Conservation (phyloP, 2,329 filamentous ascomycete genomes). For the Gnomoniopsis smithogilvyi region DNA sequence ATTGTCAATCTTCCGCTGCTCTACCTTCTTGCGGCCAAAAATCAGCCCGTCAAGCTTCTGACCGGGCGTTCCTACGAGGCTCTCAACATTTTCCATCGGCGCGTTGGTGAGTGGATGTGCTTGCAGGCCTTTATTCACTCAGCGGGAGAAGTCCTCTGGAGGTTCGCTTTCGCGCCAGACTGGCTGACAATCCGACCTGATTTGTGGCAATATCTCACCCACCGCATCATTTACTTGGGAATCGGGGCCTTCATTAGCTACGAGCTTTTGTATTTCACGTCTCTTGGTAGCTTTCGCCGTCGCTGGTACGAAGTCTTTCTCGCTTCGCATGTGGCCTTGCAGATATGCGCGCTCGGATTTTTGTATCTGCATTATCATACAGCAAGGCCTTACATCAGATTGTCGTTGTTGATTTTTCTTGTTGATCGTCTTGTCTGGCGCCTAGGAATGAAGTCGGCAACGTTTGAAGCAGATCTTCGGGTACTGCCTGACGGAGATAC, state of each 20-base stretch:
- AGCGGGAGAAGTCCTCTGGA: conserved; percentile 54
- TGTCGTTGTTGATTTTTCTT: conserved; percentile 53
- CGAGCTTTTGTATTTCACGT: conserved; percentile 60
- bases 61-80: conserved; percentile 65
- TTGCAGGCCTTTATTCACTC: conserved; percentile 56
- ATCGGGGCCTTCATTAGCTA: conserved; percentile 55
- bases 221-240: conserved; percentile 50
- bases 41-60: conserved; percentile 57
- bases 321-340: conserved; percentile 54
- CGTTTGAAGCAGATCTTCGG: conserved; percentile 44
- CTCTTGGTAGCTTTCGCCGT: conserved; percentile 55
- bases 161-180: conserved; percentile 43
- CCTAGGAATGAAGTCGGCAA: conserved; percentile 46
- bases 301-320: conserved; percentile 63
- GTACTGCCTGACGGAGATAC: conserved; percentile 57
- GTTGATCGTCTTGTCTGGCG: conserved; percentile 57
- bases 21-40: conserved; percentile 65
- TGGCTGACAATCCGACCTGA: conserved; percentile 37
- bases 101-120: conserved; percentile 60
- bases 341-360: conserved; percentile 51
- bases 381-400: conserved; percentile 48
- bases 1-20: conserved; percentile 48
- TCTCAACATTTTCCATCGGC: conserved; percentile 63
- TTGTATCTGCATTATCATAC: conserved; percentile 58
- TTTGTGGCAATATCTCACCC: conserved; percentile 47